Base-by-base conservation (phyloP, 352 stramenopile species). In the Pythium utonaiense region DNA sequence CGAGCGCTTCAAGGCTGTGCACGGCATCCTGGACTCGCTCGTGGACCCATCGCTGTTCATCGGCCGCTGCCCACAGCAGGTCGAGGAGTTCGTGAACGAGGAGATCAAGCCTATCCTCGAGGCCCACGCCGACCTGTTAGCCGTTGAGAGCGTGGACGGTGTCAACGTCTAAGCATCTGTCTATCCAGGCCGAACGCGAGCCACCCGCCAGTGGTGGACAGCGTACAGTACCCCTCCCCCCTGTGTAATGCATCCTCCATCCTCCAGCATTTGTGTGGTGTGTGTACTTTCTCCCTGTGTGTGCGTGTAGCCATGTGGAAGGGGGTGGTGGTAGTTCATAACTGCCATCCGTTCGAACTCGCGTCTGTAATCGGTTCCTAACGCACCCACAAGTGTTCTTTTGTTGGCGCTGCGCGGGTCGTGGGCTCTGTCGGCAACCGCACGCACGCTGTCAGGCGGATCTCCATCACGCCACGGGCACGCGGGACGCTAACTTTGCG, bases 31-130 rank as follows among this genome's bases (percentile, higher is more conserved):
- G 63, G 90, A 98, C 66, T 70, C 74, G 28, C 77, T 99, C 56
- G 74, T 99, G 34, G 95, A 99, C 84, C 97, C 97, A 31, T 93
- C 82, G 64, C 83, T 98, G 36, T 99, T 99, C 80, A 91, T 99
- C 62, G 97, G 97, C n/a, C 88, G 97, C 49, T 97, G 93, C 52
- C 91, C 96, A 33, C 87, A 99, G 75, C 86, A 97, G 67, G 89
- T 97, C 17, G 89, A 97, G 61, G 96, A 99, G 69, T 99, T 99
- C 69, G 80, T 99, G 54, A 57, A 62, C 16, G 93, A 98, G 38
- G 91, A 97, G 66, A 88, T 99, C 55, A 67, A 95, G 62, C 97
- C 96, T 22, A 87, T 99, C 45, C 78, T 99, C 45, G 79, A 91
- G 62, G 79, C 81, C 27, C 83, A 99, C 69, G 85, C 87, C 52